Conservation (phyloP, 495 filamentous ascomycete genomes). For the Hyaloscypha hepaticicola region DNA sequence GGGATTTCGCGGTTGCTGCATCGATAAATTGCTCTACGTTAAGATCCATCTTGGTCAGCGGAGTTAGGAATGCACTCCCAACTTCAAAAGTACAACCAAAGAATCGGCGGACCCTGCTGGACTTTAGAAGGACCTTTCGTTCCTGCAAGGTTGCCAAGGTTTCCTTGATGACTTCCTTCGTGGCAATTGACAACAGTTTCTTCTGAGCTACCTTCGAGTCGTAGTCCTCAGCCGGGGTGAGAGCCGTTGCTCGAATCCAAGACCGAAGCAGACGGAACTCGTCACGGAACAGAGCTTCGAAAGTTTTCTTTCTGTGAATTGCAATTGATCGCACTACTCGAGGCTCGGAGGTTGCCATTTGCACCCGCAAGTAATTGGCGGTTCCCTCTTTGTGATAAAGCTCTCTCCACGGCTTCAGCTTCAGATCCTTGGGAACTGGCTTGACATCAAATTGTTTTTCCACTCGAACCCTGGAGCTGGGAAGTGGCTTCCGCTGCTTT, state of each 20-base stretch:
- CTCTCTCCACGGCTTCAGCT: background rate
- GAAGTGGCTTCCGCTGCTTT: conserved; percentile 34
- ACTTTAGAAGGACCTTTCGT: conserved; percentile 58
- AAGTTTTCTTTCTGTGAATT: background rate
- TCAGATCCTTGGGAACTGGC: background rate
- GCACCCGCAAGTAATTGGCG: background rate
- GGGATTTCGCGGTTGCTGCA: conserved; percentile 57
- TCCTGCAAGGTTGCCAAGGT: conserved; percentile 57
- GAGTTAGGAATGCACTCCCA: conserved; percentile 53
- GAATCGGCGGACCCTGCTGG: conserved; percentile 50
- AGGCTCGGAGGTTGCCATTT: conserved; percentile 19
- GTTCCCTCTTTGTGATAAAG: background rate
- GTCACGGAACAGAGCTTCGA: background rate
- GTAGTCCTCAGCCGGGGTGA: conserved; percentile 52
- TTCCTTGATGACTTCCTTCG: conserved; percentile 47
- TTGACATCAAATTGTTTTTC: conserved; percentile 35
- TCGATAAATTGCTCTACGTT: conserved; percentile 29
- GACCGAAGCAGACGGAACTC: conserved; percentile 50
- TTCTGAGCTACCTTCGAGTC: conserved; percentile 40
- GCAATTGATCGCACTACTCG: conserved; percentile 13
- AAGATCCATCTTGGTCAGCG: conserved; percentile 37
- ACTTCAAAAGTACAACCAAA: conserved; percentile 58
- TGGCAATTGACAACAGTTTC: background rate
- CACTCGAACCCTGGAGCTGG: conserved; percentile 36
- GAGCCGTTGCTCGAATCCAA: conserved; percentile 59